A percentile compares a stretch with the other conserved stretches of the same genome.
Evolutionary conservation across 768 basidiomycete genomes (phyloP).

Genomic region (Tricholoma matsutake): DNA sequence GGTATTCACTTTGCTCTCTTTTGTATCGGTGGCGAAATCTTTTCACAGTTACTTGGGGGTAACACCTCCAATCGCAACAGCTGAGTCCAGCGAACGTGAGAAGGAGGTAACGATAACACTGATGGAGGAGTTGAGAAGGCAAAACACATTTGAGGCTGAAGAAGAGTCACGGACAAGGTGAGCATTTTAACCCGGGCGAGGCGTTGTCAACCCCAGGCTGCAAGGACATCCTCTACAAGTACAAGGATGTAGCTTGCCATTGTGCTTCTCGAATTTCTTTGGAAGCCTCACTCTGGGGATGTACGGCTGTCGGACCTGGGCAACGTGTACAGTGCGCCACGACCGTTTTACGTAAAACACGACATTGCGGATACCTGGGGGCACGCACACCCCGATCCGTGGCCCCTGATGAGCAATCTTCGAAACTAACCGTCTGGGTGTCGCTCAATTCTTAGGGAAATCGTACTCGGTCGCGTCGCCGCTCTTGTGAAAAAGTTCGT

Average conservation of each 20-base stretch:
- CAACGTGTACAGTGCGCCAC: conserved; percentile 4
- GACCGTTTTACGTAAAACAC: conserved; percentile 4
- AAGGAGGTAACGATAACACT: conserved; percentile 80
- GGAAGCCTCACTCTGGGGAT: neutral
- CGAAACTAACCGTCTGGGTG: conserved; percentile 8
- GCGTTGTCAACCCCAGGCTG: conserved; percentile 10
- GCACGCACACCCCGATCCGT: conserved; percentile 8
- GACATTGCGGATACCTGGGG: conserved; percentile 7
- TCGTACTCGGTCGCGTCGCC: conserved; percentile 86
- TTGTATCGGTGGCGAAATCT: conserved; percentile 2
- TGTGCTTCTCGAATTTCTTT: conserved; percentile 1
- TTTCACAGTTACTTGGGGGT: conserved; percentile 69
- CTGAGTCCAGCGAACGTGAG: conserved; percentile 73
- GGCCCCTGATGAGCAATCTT: conserved; percentile 1
- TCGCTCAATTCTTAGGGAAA: conserved; percentile 60
- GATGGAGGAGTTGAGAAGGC: conserved; percentile 85
- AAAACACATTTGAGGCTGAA: conserved; percentile 87
- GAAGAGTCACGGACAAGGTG: conserved; percentile 88
- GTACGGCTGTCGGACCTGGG: neutral
- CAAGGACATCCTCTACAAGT: conserved; percentile 6
- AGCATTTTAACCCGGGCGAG: conserved; percentile 26
- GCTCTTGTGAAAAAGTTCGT: conserved; percentile 94
- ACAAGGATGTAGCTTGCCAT: neutral
- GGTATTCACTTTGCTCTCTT: neutral
- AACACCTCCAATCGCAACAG: conserved; percentile 79